Base-by-base conservation (phyloP, 306 rosid species). In the Medicago arabica region DNA sequence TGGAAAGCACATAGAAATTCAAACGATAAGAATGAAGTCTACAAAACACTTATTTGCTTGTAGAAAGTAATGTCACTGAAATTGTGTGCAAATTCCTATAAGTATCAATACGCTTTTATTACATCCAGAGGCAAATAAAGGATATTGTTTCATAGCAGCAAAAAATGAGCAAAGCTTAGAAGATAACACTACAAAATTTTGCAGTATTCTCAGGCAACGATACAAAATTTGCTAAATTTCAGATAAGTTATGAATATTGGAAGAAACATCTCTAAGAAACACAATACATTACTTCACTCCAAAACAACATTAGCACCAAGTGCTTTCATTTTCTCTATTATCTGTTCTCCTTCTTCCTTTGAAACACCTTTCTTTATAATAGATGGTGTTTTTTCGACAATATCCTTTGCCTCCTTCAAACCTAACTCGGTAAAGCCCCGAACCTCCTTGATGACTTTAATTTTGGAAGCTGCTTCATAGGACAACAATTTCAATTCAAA, bases 291-390 rank as follows among this genome's bases (percentile, higher is more conserved):
- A 18, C 59, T 69, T 91, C 86, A 93, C 78, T 93, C 97, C 75
- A 93, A 74, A 70, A 91, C 83, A 78, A 93, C 97, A 70, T 88
- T 89, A 7, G 97, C 98, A 9, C 98, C 97, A 53, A 93, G 87
- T 72, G 96, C 92, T 87, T 88, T 91, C 91, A 91, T 12, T 83
- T 93, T 93, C 86, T 93, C 98, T 2, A 93, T 64, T 51, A 93
- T 71, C 55, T 91, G 92, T 69, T 91, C 98, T 67, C 89, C 96
- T 75, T 93, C 97, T 81, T 91, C 98, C 90, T 93, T 93, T 36
- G 98, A 86, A 68, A 93, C 70, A 15, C 97, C 98, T 43, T 75
- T 89, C 91, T 91, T 93, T 16, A 91, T 81, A 77, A 93, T 77
- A 0, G 96, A 68, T 0, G 98, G 98, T 55, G 93, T 72, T 83